A percentile compares a stretch with the other conserved stretches of the same genome.
phyloP scores from a whole-genome alignment of 2,329 filamentous ascomycete genomes.

The Hymenoscyphus linearis region DNA sequence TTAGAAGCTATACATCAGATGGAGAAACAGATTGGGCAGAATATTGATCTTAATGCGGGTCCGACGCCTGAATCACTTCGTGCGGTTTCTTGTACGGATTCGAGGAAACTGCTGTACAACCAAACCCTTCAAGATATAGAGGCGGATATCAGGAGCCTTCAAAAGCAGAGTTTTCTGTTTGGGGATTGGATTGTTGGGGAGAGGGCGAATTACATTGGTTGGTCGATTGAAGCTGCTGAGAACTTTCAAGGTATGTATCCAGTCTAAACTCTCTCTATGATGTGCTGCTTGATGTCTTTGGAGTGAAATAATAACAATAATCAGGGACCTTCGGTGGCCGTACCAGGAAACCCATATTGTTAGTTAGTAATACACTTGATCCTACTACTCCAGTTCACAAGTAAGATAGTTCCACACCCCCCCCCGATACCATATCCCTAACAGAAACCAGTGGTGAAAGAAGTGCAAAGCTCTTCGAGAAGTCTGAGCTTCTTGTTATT shows the following conservation, averaged over 20 bases:
- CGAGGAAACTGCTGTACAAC: neutral
- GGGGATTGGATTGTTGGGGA: neutral
- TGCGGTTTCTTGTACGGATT: neutral
- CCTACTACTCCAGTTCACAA: slow-evolving; percentile 29
- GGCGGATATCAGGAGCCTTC: neutral
- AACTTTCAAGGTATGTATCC: neutral
- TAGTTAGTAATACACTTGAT: slow-evolving; percentile 33
- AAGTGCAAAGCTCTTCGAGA: neutral
- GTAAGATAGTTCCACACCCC: slow-evolving; percentile 1
- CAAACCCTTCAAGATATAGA: neutral
- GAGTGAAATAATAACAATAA: neutral
- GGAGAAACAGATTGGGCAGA: neutral
- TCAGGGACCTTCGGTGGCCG: slow-evolving; percentile 30
- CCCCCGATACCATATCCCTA: neutral
- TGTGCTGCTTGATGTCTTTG: neutral
- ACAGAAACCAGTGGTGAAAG: neutral
- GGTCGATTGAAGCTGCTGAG: neutral
- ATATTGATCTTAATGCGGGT: neutral
- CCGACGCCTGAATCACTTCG: neutral
- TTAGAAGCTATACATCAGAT: neutral
- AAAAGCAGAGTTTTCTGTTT: neutral
- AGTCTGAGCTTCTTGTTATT: neutral
- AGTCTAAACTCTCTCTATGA: neutral
- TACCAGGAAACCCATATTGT: slow-evolving; percentile 33
- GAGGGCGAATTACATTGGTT: neutral